phyloP scores from a whole-genome alignment of 129 eudicot species.

The Erigeron canadensis region DNA sequence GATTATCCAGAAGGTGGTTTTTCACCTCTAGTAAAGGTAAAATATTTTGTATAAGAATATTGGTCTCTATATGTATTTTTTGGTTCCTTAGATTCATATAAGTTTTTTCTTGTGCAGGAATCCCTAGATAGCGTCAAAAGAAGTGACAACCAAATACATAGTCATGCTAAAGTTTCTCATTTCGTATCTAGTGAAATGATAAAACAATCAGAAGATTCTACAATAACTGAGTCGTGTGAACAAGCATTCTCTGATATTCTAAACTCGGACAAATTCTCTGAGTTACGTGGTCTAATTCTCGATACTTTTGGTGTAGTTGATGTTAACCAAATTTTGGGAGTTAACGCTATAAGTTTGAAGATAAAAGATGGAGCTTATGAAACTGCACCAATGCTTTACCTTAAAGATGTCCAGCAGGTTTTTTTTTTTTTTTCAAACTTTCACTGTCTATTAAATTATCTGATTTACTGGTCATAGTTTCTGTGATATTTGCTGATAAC shows the following conservation, averaged over 20 bases:
- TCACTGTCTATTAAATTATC: constrained; percentile 7
- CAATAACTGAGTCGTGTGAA: constrained; percentile 49
- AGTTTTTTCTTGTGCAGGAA: constrained; percentile 44
- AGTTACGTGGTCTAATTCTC: constrained; percentile 53
- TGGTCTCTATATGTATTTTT: not conserved
- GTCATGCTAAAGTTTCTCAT: constrained; percentile 27
- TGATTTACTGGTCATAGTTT: not conserved
- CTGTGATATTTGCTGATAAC: not conserved
- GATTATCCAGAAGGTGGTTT: constrained; percentile 33
- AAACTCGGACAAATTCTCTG: constrained; percentile 62
- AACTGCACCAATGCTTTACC: constrained; percentile 56
- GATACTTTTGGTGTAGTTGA: constrained; percentile 62
- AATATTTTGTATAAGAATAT: not conserved
- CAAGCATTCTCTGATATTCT: constrained; percentile 49
- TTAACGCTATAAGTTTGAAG: constrained; percentile 52
- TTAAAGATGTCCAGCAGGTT: constrained; percentile 81
- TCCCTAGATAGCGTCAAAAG: constrained; percentile 35
- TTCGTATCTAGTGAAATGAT: constrained; percentile 41
- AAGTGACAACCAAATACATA: constrained; percentile 33
- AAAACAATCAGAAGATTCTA: constrained; percentile 29
- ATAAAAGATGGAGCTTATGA: constrained; percentile 73
- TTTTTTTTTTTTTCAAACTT: not conserved
- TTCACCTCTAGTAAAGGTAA: constrained; percentile 43
- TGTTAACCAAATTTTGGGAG: constrained; percentile 47
- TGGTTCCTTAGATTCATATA: constrained; percentile 14